phyloP scores from a whole-genome alignment of 805 yeast species.

The Metschnikowia baotianmanensis region DNA sequence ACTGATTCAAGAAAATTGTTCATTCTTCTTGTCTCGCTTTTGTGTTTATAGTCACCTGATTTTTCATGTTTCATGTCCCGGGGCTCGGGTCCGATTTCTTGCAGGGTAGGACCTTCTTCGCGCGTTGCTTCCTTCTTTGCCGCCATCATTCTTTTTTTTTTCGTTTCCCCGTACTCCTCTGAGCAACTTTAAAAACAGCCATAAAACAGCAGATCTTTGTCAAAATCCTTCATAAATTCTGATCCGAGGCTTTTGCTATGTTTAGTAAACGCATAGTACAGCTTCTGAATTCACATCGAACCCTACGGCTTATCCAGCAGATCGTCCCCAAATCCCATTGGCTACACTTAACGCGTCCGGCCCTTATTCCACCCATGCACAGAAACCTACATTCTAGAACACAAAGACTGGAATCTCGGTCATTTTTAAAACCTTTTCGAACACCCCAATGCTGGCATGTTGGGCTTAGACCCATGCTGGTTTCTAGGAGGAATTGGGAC shows the following conservation, averaged over 20 bases:
- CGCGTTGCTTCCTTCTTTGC: constrained; percentile 2
- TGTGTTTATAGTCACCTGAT: too few relatives aligned
- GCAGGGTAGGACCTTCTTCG: too few relatives aligned
- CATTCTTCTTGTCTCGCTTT: too few relatives aligned
- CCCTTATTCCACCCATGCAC: not conserved
- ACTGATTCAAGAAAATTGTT: too few relatives aligned
- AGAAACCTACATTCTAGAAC: not conserved
- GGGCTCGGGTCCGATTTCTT: too few relatives aligned
- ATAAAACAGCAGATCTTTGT: too few relatives aligned
- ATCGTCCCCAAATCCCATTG: not conserved
- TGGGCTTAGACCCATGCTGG: not conserved
- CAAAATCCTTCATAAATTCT: not conserved
- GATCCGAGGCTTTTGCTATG: not conserved
- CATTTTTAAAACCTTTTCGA: not conserved
- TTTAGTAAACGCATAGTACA: not conserved
- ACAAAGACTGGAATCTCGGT: not conserved
- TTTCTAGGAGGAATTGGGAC: not conserved
- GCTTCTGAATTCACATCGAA: constrained; percentile 1
- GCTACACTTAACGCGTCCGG: constrained; percentile 1
- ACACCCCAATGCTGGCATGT: not conserved
- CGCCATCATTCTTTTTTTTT: not conserved
- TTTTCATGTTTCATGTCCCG: too few relatives aligned
- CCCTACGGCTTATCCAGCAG: not conserved
- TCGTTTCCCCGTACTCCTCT: constrained; percentile 8
- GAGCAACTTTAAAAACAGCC: too few relatives aligned